Conservation (phyloP, 176 grass and related monocot genomes). For the Aegilops umbellulata region DNA sequence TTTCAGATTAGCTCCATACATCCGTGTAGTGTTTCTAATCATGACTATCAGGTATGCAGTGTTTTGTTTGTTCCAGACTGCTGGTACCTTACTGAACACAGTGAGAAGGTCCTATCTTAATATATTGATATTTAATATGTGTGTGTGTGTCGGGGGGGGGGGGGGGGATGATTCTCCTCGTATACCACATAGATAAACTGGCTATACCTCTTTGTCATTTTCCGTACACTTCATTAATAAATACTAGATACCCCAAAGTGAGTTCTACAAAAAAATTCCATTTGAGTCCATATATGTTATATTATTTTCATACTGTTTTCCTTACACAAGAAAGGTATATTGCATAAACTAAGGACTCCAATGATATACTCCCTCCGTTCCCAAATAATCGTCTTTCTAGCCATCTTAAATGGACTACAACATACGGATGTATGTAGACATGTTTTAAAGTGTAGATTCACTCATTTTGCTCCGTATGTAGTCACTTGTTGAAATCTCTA, state of each 20-base stretch:
- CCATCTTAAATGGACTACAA: too few species aligned
- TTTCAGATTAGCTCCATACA: slow-evolving; percentile 87
- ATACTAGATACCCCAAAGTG: not conserved
- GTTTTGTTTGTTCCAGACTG: slow-evolving; percentile 32
- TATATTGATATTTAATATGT: not conserved
- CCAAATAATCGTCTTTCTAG: too few species aligned
- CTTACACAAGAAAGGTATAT: not conserved
- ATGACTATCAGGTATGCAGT: slow-evolving; percentile 69
- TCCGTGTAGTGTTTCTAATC: slow-evolving; percentile 79
- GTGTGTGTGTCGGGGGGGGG: too few species aligned
- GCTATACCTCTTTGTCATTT: not conserved
- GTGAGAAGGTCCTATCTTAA: slow-evolving; percentile 5
- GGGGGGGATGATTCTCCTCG: too few species aligned
- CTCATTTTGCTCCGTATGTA: too few species aligned
- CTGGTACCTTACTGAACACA: slow-evolving; percentile 14
- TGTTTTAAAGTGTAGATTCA: too few species aligned
- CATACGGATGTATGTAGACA: too few species aligned
- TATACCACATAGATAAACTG: not conserved
- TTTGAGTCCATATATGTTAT: not conserved
- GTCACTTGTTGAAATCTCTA: too few species aligned
- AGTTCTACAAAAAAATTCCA: not conserved
- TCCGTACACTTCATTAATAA: not conserved
- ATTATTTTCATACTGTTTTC: not conserved
- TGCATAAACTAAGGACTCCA: not conserved
- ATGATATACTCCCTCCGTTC: too few species aligned